Evolutionary conservation across 306 rosid species (phyloP), one percentile per base, ranked within the genome.

Genomic region (Senna siamea): DNA sequence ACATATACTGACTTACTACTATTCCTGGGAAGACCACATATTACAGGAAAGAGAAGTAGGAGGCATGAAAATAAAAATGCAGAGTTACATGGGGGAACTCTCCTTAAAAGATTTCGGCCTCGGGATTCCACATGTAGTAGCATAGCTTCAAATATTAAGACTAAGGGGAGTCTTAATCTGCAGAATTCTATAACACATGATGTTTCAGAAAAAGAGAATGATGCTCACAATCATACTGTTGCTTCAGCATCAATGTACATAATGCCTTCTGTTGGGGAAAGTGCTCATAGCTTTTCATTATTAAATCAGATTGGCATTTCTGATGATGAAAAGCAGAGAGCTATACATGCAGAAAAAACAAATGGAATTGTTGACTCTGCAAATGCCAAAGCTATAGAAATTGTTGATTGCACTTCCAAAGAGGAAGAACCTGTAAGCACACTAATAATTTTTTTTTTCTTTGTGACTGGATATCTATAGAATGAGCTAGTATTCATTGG

Each of bases 1-100:
- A 61, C 81, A 51, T 22, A 73, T 80, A 80, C 78, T 18, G 82
- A 85, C 66, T 65, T 83, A 73, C 69, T 83, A 62, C 58, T 74
- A 75, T 53, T 52, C 77, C 8, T 56, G 54, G 79, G 19, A 80
- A 69, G 68, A 75, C 53, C 87, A 46, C 70, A 22, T 44, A 70
- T 61, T 56, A 83, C 82, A 6, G 70, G 93, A 67, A 93, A 93
- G 89, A 77, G 96, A 85, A 86, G 90, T 61, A 62, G 30, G 79
- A 86, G 82, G 75, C 55, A 46, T 43, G 85, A 66, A 81, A 67
- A 51, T 50, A 75, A 66, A 62, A 84, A 23, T 56, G 53, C 53
- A 19, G 78, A 82, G 79, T 59, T 78, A 77, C 66, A 52, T 22
- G 46, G 47, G 50, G 69, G 8, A 70, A 79, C 80, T 57, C 2